phyloP scores from a whole-genome alignment of 805 yeast species.

The Candida andamanensis region DNA sequence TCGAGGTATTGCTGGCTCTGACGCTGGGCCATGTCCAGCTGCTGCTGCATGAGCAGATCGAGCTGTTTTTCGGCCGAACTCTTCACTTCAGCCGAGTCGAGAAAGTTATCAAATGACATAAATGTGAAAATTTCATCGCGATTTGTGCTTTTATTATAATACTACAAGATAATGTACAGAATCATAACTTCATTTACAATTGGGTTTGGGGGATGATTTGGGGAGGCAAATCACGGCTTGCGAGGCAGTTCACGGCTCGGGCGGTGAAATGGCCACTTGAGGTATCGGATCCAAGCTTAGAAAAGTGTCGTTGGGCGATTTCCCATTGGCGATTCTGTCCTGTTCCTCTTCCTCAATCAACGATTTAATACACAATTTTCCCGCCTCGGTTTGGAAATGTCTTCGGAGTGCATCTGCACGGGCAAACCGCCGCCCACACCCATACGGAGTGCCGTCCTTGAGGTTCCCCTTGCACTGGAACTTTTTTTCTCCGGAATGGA shows the following conservation, averaged over 20 bases:
- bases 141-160: too few species aligned
- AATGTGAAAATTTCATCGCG: too few species aligned
- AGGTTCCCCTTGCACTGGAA: conserved; percentile 66
- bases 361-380: conserved; percentile 36
- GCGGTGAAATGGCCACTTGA: conserved; percentile 37
- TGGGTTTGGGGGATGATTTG: too few species aligned
- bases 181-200: neutral
- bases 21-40: conserved; percentile 26
- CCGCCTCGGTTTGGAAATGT: conserved; percentile 45
- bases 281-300: conserved; percentile 21
- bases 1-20: conserved; percentile 31
- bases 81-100: conserved; percentile 22
- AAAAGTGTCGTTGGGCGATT: conserved; percentile 6
- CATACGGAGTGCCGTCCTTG: conserved; percentile 48
- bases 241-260: conserved; percentile 17
- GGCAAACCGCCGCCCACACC: conserved; percentile 43
- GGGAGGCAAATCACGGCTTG: too few species aligned
- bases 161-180: neutral
- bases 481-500: conserved; percentile 72
- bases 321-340: conserved; percentile 13
- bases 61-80: conserved; percentile 22
- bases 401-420: conserved; percentile 43
- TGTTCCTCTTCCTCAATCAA: conserved; percentile 38
- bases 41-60: conserved; percentile 19
- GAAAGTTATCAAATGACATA: conserved; percentile 8